These are phyloP conservation scores for Leersia perrieri DNA, from an alignment of 176 grass and related monocot species.

Conservation along the genomic window DNA sequence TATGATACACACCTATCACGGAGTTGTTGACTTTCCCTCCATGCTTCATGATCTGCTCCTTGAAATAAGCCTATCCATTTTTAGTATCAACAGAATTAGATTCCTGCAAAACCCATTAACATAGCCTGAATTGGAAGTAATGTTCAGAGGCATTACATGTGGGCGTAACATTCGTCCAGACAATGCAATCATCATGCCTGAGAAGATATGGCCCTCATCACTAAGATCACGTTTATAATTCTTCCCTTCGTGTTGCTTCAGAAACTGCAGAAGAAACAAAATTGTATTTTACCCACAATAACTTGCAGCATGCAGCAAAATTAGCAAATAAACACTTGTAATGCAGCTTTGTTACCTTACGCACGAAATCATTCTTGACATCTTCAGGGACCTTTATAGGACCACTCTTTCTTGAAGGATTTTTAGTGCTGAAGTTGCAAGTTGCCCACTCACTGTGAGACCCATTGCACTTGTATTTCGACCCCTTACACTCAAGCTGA, in stretches of 20 bases:
- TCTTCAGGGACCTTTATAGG: constrained; percentile 52
- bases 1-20: constrained; percentile 48
- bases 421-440: constrained; percentile 45
- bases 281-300: neutral
- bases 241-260: constrained; percentile 45
- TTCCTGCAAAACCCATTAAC: neutral
- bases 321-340: neutral
- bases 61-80: constrained; percentile 57
- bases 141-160: constrained; percentile 51
- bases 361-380: constrained; percentile 40
- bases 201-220: constrained; percentile 50
- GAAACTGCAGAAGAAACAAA: constrained; percentile 52
- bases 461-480: constrained; percentile 57
- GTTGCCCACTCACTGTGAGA: constrained; percentile 58
- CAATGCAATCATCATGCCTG: constrained; percentile 61
- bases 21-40: constrained; percentile 66
- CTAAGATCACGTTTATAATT: constrained; percentile 37
- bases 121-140: neutral
- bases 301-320: neutral
- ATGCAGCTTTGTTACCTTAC: constrained; percentile 30
- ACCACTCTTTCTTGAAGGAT: constrained; percentile 37
- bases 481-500: constrained; percentile 56
- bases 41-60: constrained; percentile 75
- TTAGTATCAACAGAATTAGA: constrained; percentile 13
- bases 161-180: constrained; percentile 75